Evolutionary conservation across 176 grass and related monocot genomes (phyloP).

Genomic region (Dactylis glomerata): DNA sequence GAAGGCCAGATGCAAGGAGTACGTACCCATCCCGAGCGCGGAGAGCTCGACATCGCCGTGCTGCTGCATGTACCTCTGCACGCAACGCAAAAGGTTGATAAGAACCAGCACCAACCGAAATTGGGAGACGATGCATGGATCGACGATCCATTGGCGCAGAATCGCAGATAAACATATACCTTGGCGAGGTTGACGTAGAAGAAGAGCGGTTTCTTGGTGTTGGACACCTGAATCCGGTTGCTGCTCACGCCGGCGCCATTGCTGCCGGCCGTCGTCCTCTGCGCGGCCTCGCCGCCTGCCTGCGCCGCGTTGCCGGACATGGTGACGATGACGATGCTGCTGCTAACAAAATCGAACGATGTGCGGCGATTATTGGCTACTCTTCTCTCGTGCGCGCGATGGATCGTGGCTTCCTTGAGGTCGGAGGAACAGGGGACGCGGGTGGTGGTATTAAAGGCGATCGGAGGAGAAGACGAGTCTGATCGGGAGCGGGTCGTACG

Average conservation of each 20-base stretch:
- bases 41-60: constrained; percentile 77
- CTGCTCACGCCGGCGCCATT: constrained; percentile 35
- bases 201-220: constrained; percentile 79
- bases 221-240: constrained; percentile 83
- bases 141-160: background rate
- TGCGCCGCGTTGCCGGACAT: constrained; percentile 23
- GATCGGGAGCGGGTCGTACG: constrained; percentile 20
- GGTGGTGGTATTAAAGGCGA: constrained; percentile 19
- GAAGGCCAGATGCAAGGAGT: background rate
- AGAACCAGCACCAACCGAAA: background rate
- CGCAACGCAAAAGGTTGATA: background rate
- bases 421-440: background rate
- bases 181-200: constrained; percentile 93
- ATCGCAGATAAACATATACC: constrained; percentile 17
- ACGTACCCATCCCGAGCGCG: constrained; percentile 76
- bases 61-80: constrained; percentile 84
- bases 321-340: background rate
- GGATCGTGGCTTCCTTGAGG: background rate
- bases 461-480: background rate
- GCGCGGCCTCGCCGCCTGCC: background rate
- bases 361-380: background rate
- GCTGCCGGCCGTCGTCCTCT: constrained; percentile 3
- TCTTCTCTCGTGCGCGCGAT: background rate
- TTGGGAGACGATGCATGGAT: background rate
- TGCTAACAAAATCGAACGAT: background rate